phyloP scores from a whole-genome alignment of 768 basidiomycete species.

The Austroboletus eburneus region DNA sequence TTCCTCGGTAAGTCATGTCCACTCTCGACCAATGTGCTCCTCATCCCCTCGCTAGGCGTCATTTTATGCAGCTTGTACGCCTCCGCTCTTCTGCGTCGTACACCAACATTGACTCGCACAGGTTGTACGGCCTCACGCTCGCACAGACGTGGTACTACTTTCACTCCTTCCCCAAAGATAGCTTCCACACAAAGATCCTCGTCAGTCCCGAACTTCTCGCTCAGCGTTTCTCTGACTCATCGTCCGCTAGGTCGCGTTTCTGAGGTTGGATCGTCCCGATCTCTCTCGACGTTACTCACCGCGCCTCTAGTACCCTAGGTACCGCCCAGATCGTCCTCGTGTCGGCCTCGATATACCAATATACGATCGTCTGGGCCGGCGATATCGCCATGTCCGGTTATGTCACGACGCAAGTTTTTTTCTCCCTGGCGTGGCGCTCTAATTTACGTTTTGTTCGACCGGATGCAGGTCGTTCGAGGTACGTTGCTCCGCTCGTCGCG shows the following conservation, averaged over 20 bases:
- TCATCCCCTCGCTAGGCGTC: slow-evolving; percentile 24
- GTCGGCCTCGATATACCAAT: slow-evolving; percentile 30
- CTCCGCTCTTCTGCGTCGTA: not conserved
- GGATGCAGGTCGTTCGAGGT: slow-evolving; percentile 24
- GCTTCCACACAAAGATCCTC: slow-evolving; percentile 28
- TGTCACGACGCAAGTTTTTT: slow-evolving; percentile 24
- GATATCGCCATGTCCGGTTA: slow-evolving; percentile 20
- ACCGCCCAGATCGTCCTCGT: slow-evolving; percentile 29
- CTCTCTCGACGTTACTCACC: slow-evolving; percentile 1
- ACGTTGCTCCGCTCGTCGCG: slow-evolving; percentile 2
- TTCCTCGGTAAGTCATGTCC: slow-evolving; percentile 19
- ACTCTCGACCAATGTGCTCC: not conserved
- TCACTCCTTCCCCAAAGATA: slow-evolving; percentile 28
- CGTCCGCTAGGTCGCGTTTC: slow-evolving; percentile 23
- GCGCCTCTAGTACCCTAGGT: slow-evolving; percentile 17
- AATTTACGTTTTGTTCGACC: slow-evolving; percentile 1
- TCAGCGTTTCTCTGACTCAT: not conserved
- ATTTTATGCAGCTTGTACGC: slow-evolving; percentile 31
- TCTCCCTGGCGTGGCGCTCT: not conserved
- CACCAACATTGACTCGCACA: slow-evolving; percentile 7
- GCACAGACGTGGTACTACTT: slow-evolving; percentile 35
- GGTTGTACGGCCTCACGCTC: slow-evolving; percentile 34
- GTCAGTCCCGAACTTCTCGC: slow-evolving; percentile 14
- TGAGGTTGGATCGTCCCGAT: slow-evolving; percentile 15
- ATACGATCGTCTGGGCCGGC: slow-evolving; percentile 29